Evolutionary conservation across 305 asterid genomes (phyloP), one percentile per base, ranked within the genome.

Genomic region (Plantago coronopus): DNA sequence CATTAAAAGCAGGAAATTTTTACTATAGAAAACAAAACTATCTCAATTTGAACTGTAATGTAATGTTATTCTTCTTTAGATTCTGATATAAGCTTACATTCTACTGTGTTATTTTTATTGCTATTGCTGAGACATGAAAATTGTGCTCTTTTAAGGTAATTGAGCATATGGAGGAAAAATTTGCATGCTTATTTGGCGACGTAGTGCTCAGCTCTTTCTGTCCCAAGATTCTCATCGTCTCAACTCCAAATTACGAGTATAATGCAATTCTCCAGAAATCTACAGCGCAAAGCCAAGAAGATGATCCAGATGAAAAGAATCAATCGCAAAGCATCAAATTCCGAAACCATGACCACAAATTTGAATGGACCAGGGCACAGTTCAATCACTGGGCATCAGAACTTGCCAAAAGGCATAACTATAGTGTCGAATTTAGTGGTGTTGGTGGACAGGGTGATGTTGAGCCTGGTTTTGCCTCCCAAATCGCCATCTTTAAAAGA

Each of bases 231-330:
- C 95, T 91, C 21, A 75, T 91, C 0, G 81, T 91, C 68, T 91
- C 97, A 43, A 88, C 97, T 48, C 98, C 98, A 62, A 91, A 91
- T 72, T 91, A 84, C 34, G 97, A 89, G 77, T 91, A 91, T 85
- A 91, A 89, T 46, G 69, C 62, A 59, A 91, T 91, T 72, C 97
- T 89, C 74, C 96, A 91, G 72, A 77, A 78, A 47, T 81, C 89
- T 57, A 43, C 85, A 19, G 79, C 82, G 9, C 79, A 75, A 9
- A 70, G 74, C 74, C 86, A 67, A 59, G 95, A 82, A 60, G 96
- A 81, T 11, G 89, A 84, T 51, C 85, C 76, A 9, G 89, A 83
- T 25, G 95, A 91, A 57, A 81, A 72, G 66, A 73, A 68, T 68
- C 83, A 74, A 57, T 62, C 62, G 10, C 86, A 78, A 18, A 4